Conservation (phyloP, 2,329 filamentous ascomycete genomes). For the Colletotrichum nymphaeae region DNA sequence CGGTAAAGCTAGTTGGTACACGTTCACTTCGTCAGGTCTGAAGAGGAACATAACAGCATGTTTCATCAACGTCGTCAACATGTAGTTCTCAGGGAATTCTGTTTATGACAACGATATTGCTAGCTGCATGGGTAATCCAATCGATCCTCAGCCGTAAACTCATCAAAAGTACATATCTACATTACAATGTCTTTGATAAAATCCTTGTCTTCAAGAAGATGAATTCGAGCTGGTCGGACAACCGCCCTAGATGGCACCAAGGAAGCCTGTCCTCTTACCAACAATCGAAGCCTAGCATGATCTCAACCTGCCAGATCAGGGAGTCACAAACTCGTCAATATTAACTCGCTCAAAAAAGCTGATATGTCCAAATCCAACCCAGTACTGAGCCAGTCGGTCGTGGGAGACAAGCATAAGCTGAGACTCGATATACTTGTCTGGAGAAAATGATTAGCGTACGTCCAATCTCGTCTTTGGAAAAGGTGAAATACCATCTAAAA, state of each 20-base stretch:
- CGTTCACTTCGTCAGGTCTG: no score
- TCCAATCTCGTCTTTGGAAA: background rate
- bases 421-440: conserved; percentile 80
- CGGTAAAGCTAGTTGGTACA: no score
- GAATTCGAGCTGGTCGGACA: background rate
- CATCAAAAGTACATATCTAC: background rate
- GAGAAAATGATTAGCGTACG: background rate
- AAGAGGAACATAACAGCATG: no score
- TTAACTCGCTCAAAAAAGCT: conserved; percentile 71
- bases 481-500: conserved; percentile 71
- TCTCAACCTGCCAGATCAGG: conserved; percentile 29
- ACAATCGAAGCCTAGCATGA: background rate
- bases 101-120: background rate
- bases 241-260: background rate
- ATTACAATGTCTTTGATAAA: background rate
- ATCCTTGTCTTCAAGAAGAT: background rate
- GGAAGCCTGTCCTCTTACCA: background rate
- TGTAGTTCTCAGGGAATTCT: no score
- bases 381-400: conserved; percentile 84
- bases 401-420: conserved; percentile 83
- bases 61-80: no score
- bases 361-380: conserved; percentile 73
- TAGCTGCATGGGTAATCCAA: background rate
- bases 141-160: background rate
- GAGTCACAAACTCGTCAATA: conserved; percentile 61